Conservation (phyloP, 2,329 filamentous ascomycete species). For the Aureobasidium melanogenum region DNA sequence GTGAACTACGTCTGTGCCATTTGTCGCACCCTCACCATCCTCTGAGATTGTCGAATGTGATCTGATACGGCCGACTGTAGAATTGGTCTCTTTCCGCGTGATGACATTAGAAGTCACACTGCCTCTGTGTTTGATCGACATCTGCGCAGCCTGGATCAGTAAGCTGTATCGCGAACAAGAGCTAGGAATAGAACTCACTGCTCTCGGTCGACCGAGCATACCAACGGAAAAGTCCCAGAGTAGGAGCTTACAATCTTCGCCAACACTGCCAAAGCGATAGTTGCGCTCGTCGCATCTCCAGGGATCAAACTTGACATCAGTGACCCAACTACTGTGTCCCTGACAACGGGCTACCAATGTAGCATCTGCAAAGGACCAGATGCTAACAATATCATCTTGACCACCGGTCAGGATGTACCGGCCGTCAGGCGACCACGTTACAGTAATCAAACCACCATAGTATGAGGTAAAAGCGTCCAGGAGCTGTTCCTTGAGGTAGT, state of each 20-base stretch:
- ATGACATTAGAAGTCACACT: conserved; percentile 46
- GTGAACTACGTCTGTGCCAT: conserved; percentile 54
- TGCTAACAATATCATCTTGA: conserved; percentile 91
- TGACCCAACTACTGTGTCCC: conserved; percentile 94
- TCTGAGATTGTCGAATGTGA: conserved; percentile 61
- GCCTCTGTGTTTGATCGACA: conserved; percentile 47
- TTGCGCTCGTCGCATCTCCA: conserved; percentile 95
- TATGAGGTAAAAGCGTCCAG: conserved; percentile 82
- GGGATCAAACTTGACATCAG: conserved; percentile 85
- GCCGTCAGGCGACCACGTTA: conserved; percentile 95
- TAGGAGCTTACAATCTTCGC: conserved; percentile 81
- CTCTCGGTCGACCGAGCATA: conserved; percentile 88
- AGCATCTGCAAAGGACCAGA: conserved; percentile 82
- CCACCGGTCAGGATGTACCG: conserved; percentile 93
- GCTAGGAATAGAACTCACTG: conserved; percentile 44
- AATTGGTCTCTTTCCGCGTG: conserved; percentile 49
- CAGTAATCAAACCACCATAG: conserved; percentile 85
- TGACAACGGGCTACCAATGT: conserved; percentile 85
- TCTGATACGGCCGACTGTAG: conserved; percentile 51
- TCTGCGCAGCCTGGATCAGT: not conserved
- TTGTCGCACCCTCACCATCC: conserved; percentile 21
- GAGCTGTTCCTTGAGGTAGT: conserved; percentile 85
- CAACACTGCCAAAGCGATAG: conserved; percentile 92
- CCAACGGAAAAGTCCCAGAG: conserved; percentile 97
- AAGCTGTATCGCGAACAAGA: not conserved